Base-by-base conservation (phyloP, 768 basidiomycete genomes). In the Podaxis mareebaensis region DNA sequence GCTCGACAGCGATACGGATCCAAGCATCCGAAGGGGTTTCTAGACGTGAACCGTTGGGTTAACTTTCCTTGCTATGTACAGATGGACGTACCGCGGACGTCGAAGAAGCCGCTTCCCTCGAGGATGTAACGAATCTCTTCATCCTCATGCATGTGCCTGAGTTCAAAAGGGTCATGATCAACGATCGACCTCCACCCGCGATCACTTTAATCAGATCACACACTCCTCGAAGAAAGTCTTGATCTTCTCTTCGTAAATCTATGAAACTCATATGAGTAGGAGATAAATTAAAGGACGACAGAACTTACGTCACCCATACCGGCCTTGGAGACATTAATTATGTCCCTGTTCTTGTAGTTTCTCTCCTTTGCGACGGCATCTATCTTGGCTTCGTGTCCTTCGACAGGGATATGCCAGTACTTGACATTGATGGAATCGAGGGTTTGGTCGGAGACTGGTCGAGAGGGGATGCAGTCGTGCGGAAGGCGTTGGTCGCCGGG, bases 121-220 rank as follows among this genome's bases (percentile, higher is more conserved):
- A 94, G 81, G 68, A 96, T 86, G 69, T 92, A 98, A 7, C 95
- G 82, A 70, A 96, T 96, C 76, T 98, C 95, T 70, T 98, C 95
- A 69, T 97, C 95, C 74, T 97, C 94, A 69, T 97, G 96, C 81
- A 98, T 84, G 69, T 97, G 95, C 69, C 92, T 93, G 67, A 64
- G 12, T 20, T 40, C 4, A 55, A 58, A 36, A 52, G 20, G 51
- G 33, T 39, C 22, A 28, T 33, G 30, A 48, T 30, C 33, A 52
- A 64, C 7, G 28, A 60, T 22, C 13, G 49, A 28, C 28, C 12
- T 24, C 26, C 24, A 51, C 20, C 20, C 10, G 42, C 42, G 42
- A 20, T 44, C 42, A 44, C n/a, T 5, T 44, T 5, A 51, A 11
- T 51, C 20, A 51, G 20, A 51, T 49, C 4, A 73, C 88, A 64